Evolutionary conservation across 768 basidiomycete genomes (phyloP).

Genomic region (Astraeus odoratus): DNA sequence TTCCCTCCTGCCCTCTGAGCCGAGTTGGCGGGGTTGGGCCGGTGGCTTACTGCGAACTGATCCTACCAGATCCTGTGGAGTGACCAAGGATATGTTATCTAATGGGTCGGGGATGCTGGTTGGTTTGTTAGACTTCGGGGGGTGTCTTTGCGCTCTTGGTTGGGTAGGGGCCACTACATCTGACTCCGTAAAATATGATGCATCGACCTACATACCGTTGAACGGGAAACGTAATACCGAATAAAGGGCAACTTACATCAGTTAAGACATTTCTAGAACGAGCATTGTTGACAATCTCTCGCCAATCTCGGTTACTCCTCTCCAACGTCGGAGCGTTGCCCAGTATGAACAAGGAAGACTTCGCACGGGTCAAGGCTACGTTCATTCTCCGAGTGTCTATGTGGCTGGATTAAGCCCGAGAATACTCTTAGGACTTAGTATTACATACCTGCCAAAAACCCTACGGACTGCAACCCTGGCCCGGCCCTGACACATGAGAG

Average conservation of each 20-base stretch:
- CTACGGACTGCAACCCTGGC: constrained; percentile 71
- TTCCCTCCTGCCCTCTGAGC: constrained; percentile 4
- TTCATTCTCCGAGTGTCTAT: constrained; percentile 88
- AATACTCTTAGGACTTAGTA: neutral
- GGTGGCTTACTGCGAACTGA: constrained; percentile 21
- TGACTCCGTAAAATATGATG: constrained; percentile 33
- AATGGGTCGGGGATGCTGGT: constrained; percentile 11
- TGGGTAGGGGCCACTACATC: constrained; percentile 9
- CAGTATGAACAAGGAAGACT: constrained; percentile 88
- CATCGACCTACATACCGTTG: constrained; percentile 23
- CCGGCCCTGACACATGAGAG: constrained; percentile 95
- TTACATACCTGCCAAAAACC: constrained; percentile 73
- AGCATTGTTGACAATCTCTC: constrained; percentile 70
- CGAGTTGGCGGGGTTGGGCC: constrained; percentile 10
- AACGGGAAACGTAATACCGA: constrained; percentile 1
- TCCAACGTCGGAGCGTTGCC: constrained; percentile 88
- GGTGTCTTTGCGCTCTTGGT: constrained; percentile 11
- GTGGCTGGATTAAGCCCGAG: constrained; percentile 1
- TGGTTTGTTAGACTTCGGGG: constrained; percentile 16
- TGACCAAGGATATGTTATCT: constrained; percentile 30
- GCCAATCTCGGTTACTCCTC: constrained; percentile 78
- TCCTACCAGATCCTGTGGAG: constrained; percentile 31
- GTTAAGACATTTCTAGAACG: constrained; percentile 53
- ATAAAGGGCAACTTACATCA: constrained; percentile 38
- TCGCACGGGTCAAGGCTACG: constrained; percentile 96